Conservation (phyloP, 2,329 filamentous ascomycete species). For the Arachnopeziza araneosa region DNA sequence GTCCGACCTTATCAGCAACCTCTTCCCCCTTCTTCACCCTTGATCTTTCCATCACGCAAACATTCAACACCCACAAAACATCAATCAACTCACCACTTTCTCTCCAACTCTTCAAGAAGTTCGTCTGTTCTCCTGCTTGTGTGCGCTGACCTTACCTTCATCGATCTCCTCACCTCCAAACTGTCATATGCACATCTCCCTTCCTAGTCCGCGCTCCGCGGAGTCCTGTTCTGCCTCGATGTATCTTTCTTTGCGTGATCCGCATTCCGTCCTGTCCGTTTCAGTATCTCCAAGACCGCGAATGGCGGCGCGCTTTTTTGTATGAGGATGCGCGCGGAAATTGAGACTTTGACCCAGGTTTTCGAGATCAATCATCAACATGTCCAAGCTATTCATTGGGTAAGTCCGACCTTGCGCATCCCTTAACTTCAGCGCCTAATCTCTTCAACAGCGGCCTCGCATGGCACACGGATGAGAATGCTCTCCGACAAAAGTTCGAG, state of each 20-base stretch:
- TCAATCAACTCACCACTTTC: constrained; percentile 2
- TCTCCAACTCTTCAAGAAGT: constrained; percentile 29
- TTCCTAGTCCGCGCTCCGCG: constrained; percentile 26
- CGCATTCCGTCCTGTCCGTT: constrained; percentile 22
- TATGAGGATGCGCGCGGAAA: constrained; percentile 31
- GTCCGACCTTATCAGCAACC: constrained; percentile 18
- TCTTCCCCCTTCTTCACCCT: constrained; percentile 8
- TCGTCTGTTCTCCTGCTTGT: constrained; percentile 32
- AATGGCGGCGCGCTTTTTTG: constrained; percentile 29
- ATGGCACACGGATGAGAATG: constrained; percentile 93
- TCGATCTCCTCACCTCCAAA: constrained; percentile 9
- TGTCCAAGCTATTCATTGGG: constrained; percentile 96
- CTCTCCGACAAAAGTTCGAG: constrained; percentile 85
- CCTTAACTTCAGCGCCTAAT: not conserved
- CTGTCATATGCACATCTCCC: constrained; percentile 24
- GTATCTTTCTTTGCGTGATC: constrained; percentile 32
- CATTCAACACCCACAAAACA: not conserved
- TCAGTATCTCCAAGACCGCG: constrained; percentile 24
- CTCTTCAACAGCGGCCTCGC: constrained; percentile 62
- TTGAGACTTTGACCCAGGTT: constrained; percentile 35
- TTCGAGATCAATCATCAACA: constrained; percentile 40
- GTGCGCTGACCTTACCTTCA: constrained; percentile 26
- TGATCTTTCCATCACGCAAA: not conserved
- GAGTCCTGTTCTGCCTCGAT: constrained; percentile 32
- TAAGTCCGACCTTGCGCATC: constrained; percentile 42